Evolutionary conservation across 2,329 filamentous ascomycete species (phyloP).

Genomic region (Aspergillus amoenus): DNA sequence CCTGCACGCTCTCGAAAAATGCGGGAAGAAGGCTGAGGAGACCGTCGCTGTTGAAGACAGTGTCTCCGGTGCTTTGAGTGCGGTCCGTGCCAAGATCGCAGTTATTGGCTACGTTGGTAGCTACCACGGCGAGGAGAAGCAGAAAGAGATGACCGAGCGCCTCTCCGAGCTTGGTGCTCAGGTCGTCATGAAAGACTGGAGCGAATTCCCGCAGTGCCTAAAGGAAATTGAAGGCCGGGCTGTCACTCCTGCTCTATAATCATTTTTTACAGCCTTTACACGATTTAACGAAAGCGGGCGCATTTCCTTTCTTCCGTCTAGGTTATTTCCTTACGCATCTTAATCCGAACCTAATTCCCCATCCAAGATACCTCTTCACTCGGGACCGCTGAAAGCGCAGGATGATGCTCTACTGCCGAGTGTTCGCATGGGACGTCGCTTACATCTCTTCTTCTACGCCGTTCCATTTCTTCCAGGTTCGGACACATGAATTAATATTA

Average conservation of each 20-base stretch:
- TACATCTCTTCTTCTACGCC: conserved; percentile 3
- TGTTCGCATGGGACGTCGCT: neutral
- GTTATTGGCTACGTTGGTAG: conserved; percentile 84
- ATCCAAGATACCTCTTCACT: neutral
- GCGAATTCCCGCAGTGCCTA: conserved; percentile 45
- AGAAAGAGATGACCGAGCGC: conserved; percentile 63
- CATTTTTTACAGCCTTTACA: conserved; percentile 12
- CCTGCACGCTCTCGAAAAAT: conserved; percentile 69
- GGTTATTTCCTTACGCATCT: neutral
- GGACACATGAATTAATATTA: conserved; percentile 18
- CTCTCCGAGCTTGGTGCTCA: conserved; percentile 62
- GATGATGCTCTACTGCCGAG: neutral
- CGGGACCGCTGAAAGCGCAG: neutral
- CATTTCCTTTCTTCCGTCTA: conserved; percentile 12
- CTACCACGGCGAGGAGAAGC: conserved; percentile 61
- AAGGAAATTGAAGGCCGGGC: conserved; percentile 39
- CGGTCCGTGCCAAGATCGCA: conserved; percentile 73
- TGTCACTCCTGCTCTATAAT: conserved; percentile 3
- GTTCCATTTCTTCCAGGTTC: conserved; percentile 3
- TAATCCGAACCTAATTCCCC: neutral
- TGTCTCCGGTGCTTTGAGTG: conserved; percentile 78
- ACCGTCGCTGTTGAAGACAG: conserved; percentile 84
- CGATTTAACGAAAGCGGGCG: conserved; percentile 36
- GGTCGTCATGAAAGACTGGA: conserved; percentile 57
- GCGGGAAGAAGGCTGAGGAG: conserved; percentile 70